phyloP scores from a whole-genome alignment of 768 basidiomycete species.

The Naganishia antarctica region DNA sequence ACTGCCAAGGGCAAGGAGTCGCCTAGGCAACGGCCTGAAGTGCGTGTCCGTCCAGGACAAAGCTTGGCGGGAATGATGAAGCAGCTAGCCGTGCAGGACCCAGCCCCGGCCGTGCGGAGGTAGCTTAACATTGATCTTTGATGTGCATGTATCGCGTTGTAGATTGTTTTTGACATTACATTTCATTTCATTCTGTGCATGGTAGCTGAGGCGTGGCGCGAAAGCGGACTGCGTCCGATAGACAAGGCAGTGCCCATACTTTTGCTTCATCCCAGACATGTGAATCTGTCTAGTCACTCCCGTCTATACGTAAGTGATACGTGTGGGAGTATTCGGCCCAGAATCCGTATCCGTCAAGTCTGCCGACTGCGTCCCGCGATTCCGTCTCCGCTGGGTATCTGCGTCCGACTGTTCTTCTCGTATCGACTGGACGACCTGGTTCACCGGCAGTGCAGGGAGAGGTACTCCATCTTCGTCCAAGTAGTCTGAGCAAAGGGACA shows the following conservation, averaged over 20 bases:
- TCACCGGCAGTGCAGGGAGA: conserved; percentile 5
- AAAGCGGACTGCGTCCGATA: too few relatives aligned
- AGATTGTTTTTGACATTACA: background rate
- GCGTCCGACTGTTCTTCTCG: conserved; percentile 5
- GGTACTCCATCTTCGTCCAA: conserved; percentile 24
- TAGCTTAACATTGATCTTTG: background rate
- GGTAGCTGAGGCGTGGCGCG: too few relatives aligned
- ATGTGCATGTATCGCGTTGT: background rate
- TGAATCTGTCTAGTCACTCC: too few relatives aligned
- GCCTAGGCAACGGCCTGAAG: conserved; percentile 11
- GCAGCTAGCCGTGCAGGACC: conserved; percentile 22
- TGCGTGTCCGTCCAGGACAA: conserved; percentile 20
- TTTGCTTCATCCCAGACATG: too few relatives aligned
- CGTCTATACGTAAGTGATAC: conserved; percentile 17
- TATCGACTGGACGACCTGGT: conserved; percentile 10
- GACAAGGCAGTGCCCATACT: too few relatives aligned
- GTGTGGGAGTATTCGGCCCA: background rate
- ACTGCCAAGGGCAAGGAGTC: background rate
- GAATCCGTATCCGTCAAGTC: background rate
- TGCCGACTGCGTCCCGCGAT: background rate
- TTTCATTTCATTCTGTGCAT: too few relatives aligned
- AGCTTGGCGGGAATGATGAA: conserved; percentile 23
- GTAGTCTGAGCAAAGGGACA: background rate
- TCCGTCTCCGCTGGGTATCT: background rate
- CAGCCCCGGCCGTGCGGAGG: background rate